Base-by-base conservation (phyloP, 306 rosid species). In the Vigna hirtella region DNA sequence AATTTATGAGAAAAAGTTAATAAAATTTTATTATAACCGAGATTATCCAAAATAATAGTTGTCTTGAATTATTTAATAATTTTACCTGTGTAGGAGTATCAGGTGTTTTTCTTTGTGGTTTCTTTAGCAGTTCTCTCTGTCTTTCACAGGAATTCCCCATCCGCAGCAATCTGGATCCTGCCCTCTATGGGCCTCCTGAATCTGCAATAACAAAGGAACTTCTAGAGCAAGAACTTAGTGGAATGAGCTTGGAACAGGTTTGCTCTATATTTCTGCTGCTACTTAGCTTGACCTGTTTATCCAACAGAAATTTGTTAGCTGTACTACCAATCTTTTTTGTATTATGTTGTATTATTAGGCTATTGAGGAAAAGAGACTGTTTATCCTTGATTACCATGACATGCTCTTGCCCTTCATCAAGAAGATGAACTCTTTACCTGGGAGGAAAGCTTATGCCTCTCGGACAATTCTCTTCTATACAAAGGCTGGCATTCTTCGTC, bases 321-420 rank as follows among this genome's bases (percentile, higher is more conserved):
- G 48, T 20, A 67, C 53, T 66, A 52, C 66, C 70, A 53, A 32
- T 73, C 43, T 36, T 76, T 85, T 81, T 43, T 69, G 51, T 49
- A 12, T 38, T 38, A 70, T 85, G 80, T 43, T 69, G 51, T 49
- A 12, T 38, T 38, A 70, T 43, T 86, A 94, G 97, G 98, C 97
- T 48, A 83, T 91, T 2, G 91, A 95, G 87, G 97, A 91, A 14
- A 92, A 91, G 80, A 88, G 97, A 72, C 85, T 95, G 12, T 95
- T 95, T 81, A 86, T 92, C 77, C 81, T 95, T 59, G 98, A 95
- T 75, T 93, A 79, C 83, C 97, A 92, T 64, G 98, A 95, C 87
- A 79, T 84, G 59, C 72, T 89, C 81, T 77, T 95, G 85, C 98
- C 98, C 1, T 95, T 95, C 79, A 83, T 92, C 30, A 82, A 89